These are phyloP conservation scores for Inosperma sp. DNA, from an alignment of 768 basidiomycete genomes.

Conservation along the genomic window DNA sequence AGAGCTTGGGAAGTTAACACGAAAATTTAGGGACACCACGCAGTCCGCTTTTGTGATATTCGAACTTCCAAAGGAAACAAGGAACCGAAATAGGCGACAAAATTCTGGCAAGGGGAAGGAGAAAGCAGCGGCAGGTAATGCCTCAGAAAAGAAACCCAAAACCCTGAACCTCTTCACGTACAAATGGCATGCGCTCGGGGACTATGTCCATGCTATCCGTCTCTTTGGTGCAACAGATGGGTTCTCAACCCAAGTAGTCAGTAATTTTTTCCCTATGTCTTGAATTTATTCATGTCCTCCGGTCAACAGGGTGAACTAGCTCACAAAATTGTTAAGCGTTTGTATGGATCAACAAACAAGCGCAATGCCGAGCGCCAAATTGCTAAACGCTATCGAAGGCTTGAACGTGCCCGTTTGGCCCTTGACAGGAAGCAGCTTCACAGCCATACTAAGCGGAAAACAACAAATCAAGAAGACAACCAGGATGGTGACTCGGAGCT, in stretches of 20 bases:
- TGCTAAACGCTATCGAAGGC: neutral
- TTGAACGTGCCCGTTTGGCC: neutral
- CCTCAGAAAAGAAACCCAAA: slow-evolving; percentile 5
- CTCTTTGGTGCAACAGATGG: slow-evolving; percentile 30
- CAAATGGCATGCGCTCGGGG: no score
- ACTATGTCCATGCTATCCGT: slow-evolving; percentile 25
- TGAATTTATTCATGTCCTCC: neutral
- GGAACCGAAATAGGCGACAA: slow-evolving; percentile 23
- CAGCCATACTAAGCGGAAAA: neutral
- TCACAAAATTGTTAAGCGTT: no score
- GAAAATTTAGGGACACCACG: no score
- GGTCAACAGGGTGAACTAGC: no score
- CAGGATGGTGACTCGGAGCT: neutral
- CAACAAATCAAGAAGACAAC: no score
- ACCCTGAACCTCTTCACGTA: slow-evolving; percentile 26
- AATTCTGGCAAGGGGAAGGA: no score
- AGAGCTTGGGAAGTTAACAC: slow-evolving; percentile 20
- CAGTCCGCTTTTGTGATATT: slow-evolving; percentile 24
- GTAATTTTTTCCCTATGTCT: slow-evolving; percentile 9
- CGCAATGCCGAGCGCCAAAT: no score
- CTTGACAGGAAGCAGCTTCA: neutral
- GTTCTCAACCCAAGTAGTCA: slow-evolving; percentile 35
- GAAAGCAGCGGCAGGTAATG: no score
- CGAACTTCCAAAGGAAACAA: slow-evolving; percentile 35
- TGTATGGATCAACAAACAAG: slow-evolving; percentile 13